Percentiles rank a stretch among this genome's conserved stretches.
These are phyloP conservation scores for Boletus sensibilis DNA, from an alignment of 768 basidiomycete species.

Conservation along the genomic window DNA sequence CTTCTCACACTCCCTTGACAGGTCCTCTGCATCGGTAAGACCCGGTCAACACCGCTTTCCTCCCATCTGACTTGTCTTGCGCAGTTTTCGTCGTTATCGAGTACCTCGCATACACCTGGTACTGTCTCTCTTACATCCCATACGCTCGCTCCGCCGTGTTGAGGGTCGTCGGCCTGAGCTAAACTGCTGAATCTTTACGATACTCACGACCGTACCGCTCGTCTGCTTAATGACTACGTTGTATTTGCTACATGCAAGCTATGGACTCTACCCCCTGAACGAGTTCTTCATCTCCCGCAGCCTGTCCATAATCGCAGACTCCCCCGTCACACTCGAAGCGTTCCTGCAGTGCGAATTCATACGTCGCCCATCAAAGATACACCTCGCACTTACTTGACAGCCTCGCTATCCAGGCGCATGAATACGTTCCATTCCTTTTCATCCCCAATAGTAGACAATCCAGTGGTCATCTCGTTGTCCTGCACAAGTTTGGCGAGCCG, in stretches of 20 bases:
- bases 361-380: neutral
- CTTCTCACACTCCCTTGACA: conserved; percentile 20
- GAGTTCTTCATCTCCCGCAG: conserved; percentile 85
- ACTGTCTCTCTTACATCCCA: conserved; percentile 84
- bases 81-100: conserved; percentile 89
- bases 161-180: conserved; percentile 54
- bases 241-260: neutral
- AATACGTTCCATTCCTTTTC: conserved; percentile 97
- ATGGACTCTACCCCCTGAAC: conserved; percentile 47
- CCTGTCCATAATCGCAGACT: conserved; percentile 65
- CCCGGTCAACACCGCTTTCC: neutral
- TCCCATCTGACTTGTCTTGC: neutral
- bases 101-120: conserved; percentile 92
- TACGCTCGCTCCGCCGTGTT: conserved; percentile 78
- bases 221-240: neutral
- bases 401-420: conserved; percentile 69
- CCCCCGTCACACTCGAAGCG: conserved; percentile 41
- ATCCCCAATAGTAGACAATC: conserved; percentile 85
- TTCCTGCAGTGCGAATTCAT: conserved; percentile 39
- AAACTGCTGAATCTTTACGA: neutral
- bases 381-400: conserved; percentile 55
- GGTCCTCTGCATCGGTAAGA: conserved; percentile 66
- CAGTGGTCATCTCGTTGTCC: conserved; percentile 65
- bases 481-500: conserved; percentile 58
- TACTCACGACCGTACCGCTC: neutral